Conservation (phyloP, 2,329 filamentous ascomycete genomes). For the Westerdykella sp. region DNA sequence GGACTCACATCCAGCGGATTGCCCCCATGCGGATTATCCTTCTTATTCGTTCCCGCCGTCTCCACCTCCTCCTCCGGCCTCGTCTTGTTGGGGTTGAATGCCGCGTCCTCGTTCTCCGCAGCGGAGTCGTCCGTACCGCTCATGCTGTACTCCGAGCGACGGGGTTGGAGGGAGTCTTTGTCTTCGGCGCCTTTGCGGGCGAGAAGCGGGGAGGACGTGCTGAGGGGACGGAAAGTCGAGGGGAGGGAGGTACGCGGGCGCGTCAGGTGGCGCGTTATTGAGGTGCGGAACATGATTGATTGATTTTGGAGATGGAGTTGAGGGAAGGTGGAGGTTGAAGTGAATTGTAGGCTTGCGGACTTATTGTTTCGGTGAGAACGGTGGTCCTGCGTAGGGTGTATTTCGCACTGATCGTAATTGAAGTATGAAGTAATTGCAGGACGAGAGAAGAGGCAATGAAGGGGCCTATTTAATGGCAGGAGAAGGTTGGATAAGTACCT, state of each 20-base stretch:
- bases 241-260: constrained; percentile 10
- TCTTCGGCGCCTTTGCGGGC: constrained; percentile 42
- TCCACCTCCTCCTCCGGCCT: constrained; percentile 56
- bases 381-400: no score
- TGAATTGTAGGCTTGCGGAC: neutral
- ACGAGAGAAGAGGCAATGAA: neutral
- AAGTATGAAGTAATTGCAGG: no score
- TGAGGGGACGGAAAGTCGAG: constrained; percentile 16
- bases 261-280: constrained; percentile 14
- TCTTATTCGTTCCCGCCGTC: constrained; percentile 17
- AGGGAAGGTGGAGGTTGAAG: neutral
- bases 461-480: neutral
- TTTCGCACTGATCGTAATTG: no score
- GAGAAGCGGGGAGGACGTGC: constrained; percentile 16
- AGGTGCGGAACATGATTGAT: constrained; percentile 21
- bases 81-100: constrained; percentile 65
- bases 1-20: constrained; percentile 53
- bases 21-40: constrained; percentile 37
- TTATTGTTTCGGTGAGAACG: no score
- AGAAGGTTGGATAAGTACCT: neutral
- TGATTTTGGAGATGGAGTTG: neutral
- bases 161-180: constrained; percentile 57
- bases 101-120: constrained; percentile 51
- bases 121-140: constrained; percentile 58
- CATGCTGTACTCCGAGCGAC: constrained; percentile 61